Percentiles rank a stretch among this genome's conserved stretches.
phyloP scores from a whole-genome alignment of 768 basidiomycete genomes.

The Auriscalpium orientale region DNA sequence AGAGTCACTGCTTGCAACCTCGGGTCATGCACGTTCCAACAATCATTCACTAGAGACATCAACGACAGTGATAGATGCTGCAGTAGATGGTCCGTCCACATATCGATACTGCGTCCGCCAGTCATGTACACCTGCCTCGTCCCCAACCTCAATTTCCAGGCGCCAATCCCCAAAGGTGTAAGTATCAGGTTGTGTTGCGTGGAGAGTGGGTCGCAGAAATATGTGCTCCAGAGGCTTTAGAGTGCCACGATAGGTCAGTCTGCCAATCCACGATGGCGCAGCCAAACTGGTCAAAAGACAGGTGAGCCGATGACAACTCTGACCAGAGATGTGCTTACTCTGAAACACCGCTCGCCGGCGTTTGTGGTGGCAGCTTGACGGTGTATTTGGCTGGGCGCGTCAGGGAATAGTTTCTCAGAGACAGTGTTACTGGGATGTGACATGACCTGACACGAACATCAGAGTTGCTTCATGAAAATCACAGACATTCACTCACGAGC shows the following conservation, averaged over 20 bases:
- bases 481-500: slow-evolving; percentile 41
- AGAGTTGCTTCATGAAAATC: neutral
- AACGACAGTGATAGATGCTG: slow-evolving; percentile 29
- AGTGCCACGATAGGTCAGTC: slow-evolving; percentile 55
- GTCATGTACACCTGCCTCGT: slow-evolving; percentile 18
- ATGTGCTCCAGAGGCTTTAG: slow-evolving; percentile 42
- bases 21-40: neutral
- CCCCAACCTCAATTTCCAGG: slow-evolving; percentile 57
- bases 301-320: slow-evolving; percentile 1
- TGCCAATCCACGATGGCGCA: slow-evolving; percentile 54
- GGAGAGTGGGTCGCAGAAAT: slow-evolving; percentile 44
- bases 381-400: slow-evolving; percentile 52
- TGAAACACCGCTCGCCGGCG: slow-evolving; percentile 16
- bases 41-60: neutral
- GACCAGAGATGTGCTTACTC: slow-evolving; percentile 4
- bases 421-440: slow-evolving; percentile 44
- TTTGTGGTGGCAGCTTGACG: slow-evolving; percentile 36
- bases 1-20: too few relatives aligned
- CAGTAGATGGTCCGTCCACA: slow-evolving; percentile 27
- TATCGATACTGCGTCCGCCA: slow-evolving; percentile 35
- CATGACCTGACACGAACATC: slow-evolving; percentile 38
- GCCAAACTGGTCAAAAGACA: slow-evolving; percentile 20
- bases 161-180: slow-evolving; percentile 65
- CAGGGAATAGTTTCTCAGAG: slow-evolving; percentile 65
- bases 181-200: slow-evolving; percentile 54